These are phyloP conservation scores for Sodiomyces alkalinus DNA, from an alignment of 2,329 filamentous ascomycete species.

Conservation along the genomic window DNA sequence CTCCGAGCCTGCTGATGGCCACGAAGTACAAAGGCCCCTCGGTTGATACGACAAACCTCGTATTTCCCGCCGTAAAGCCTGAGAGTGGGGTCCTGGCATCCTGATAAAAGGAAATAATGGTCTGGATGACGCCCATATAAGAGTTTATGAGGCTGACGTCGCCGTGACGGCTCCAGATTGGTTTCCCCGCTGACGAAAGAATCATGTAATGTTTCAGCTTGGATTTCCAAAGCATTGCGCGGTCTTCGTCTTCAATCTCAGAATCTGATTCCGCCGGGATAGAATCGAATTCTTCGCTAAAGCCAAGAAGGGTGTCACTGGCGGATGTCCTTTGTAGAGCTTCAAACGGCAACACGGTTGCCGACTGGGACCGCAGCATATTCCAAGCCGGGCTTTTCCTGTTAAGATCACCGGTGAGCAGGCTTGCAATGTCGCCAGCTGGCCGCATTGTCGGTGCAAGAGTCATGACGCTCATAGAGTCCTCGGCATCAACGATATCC, in stretches of 20 bases:
- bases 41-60: constrained; percentile 72
- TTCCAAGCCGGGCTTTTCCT: constrained; percentile 54
- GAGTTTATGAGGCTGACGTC: constrained; percentile 80
- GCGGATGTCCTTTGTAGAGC: constrained; percentile 22
- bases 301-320: constrained; percentile 46
- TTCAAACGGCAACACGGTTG: constrained; percentile 46
- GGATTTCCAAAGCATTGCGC: constrained; percentile 66
- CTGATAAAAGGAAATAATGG: constrained; percentile 94
- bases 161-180: constrained; percentile 91
- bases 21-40: constrained; percentile 85
- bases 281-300: constrained; percentile 64
- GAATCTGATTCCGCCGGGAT: constrained; percentile 40
- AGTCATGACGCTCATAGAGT: constrained; percentile 52
- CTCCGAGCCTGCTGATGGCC: constrained; percentile 80
- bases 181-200: constrained; percentile 88
- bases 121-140: constrained; percentile 90
- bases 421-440: constrained; percentile 62
- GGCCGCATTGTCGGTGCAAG: constrained; percentile 47
- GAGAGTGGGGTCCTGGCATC: constrained; percentile 60
- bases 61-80: constrained; percentile 74
- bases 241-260: constrained; percentile 33
- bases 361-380: constrained; percentile 47
- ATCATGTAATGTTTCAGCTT: constrained; percentile 98
- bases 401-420: constrained; percentile 58
- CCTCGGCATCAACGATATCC: constrained; percentile 36